These are phyloP conservation scores for Coemansia sp. DNA, from an alignment of 192 early-diverging fungal genomes.

Conservation along the genomic window DNA sequence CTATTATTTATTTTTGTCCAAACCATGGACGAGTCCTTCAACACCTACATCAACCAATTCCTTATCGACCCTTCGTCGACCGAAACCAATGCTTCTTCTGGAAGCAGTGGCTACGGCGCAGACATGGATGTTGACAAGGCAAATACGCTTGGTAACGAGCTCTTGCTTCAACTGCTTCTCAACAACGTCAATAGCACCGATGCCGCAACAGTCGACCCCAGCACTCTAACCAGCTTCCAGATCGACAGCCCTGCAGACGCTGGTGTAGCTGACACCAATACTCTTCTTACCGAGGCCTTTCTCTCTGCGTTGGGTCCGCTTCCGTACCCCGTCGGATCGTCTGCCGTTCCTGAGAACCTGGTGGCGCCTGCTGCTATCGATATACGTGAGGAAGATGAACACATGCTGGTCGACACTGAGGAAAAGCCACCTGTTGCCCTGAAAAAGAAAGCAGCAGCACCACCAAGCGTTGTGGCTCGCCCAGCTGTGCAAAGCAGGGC, in stretches of 20 bases:
- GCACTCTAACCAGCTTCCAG: slow-evolving; percentile 17
- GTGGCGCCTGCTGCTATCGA: not conserved
- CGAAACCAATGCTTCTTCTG: not conserved
- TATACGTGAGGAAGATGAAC: slow-evolving; percentile 12
- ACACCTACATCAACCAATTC: slow-evolving; percentile 45
- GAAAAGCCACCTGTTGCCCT: not conserved
- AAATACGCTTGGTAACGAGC: slow-evolving; percentile 19
- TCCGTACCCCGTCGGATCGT: not conserved
- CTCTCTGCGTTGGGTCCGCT: slow-evolving; percentile 25
- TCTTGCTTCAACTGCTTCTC: slow-evolving; percentile 40
- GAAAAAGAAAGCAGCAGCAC: not conserved
- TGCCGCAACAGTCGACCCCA: slow-evolving; percentile 36
- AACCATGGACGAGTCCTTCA: slow-evolving; percentile 28
- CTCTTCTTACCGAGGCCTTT: slow-evolving; percentile 21
- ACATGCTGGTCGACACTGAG: slow-evolving; percentile 31
- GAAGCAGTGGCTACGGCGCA: not conserved
- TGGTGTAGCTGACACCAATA: slow-evolving; percentile 9
- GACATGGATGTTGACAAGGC: slow-evolving; percentile 1
- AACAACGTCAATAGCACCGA: slow-evolving; percentile 13
- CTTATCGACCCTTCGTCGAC: slow-evolving; percentile 33
- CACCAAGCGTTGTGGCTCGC: too few relatives aligned
- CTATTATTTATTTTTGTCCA: not conserved
- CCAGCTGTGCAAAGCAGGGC: not conserved
- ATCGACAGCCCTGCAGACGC: slow-evolving; percentile 2
- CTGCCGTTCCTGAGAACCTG: slow-evolving; percentile 1